Conservation (phyloP, 768 basidiomycete species). For the Rhodotorula diobovata region DNA sequence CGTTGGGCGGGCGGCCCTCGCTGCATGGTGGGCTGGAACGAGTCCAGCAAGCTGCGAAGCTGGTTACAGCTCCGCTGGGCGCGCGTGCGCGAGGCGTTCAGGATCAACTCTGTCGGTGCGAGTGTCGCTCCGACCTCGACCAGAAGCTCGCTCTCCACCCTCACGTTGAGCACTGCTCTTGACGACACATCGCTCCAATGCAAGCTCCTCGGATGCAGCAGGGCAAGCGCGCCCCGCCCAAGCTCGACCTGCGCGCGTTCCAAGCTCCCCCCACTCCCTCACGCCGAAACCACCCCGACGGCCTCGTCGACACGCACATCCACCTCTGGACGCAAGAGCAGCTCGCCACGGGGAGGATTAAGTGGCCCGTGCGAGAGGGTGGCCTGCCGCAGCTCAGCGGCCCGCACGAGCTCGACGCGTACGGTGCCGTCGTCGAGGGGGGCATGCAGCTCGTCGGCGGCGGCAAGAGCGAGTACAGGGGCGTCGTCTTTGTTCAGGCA, state of each 20-base stretch:
- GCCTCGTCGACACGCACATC: constrained; percentile 12
- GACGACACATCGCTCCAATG: background rate
- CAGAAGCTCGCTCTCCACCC: too few species aligned
- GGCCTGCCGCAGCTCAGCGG: constrained; percentile 6
- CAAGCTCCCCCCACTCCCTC: constrained; percentile 3
- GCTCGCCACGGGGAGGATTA: background rate
- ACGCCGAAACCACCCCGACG: background rate
- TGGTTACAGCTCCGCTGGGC: too few species aligned
- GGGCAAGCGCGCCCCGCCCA: constrained; percentile 19
- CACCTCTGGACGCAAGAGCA: constrained; percentile 15
- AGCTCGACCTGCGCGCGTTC: constrained; percentile 26
- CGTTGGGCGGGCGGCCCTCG: too few species aligned
- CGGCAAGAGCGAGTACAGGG: background rate
- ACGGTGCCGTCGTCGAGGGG: background rate
- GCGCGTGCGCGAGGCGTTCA: too few species aligned
- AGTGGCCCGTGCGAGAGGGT: background rate
- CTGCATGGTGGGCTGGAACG: too few species aligned
- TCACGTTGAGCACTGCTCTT: too few species aligned
- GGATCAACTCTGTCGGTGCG: too few species aligned
- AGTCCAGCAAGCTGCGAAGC: too few species aligned
- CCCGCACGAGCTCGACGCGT: constrained; percentile 16
- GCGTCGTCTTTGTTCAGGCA: constrained; percentile 28
- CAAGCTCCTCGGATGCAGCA: background rate
- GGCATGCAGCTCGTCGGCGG: constrained; percentile 5
- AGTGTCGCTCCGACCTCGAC: too few species aligned